A percentile compares a stretch with the other conserved stretches of the same genome.
These are phyloP conservation scores for Xylariaceae sp. DNA, from an alignment of 2,329 filamentous ascomycete species.

Conservation along the genomic window DNA sequence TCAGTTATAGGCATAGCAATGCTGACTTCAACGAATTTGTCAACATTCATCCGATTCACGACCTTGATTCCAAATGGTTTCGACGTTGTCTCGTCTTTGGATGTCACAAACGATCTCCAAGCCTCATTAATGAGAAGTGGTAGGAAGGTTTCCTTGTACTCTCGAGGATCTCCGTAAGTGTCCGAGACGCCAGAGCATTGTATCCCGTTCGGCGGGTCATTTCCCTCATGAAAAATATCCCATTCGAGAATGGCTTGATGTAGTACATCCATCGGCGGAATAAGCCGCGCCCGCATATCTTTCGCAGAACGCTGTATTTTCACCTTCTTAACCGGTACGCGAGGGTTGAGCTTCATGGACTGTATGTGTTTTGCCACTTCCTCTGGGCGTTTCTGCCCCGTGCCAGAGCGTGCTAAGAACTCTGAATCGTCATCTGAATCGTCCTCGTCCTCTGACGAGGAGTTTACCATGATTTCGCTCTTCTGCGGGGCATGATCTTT, in stretches of 20 bases:
- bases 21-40: conserved; percentile 90
- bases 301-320: conserved; percentile 81
- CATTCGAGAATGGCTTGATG: conserved; percentile 88
- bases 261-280: conserved; percentile 82
- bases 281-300: conserved; percentile 90
- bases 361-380: conserved; percentile 50
- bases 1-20: conserved; percentile 74
- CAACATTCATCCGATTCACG: conserved; percentile 83
- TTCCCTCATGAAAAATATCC: conserved; percentile 91
- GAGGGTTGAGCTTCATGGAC: conserved; percentile 57
- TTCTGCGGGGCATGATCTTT: conserved; percentile 77
- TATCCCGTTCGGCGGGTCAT: conserved; percentile 78
- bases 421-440: conserved; percentile 64
- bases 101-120: conserved; percentile 90
- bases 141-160: conserved; percentile 89
- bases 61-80: conserved; percentile 88
- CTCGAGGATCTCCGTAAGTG: conserved; percentile 72
- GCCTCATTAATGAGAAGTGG: conserved; percentile 90
- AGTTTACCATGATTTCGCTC: conserved; percentile 89
- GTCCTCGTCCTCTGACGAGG: conserved; percentile 73
- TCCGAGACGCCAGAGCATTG: conserved; percentile 77
- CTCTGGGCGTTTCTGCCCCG: conserved; percentile 51
- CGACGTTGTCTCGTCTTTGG: conserved; percentile 81
- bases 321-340: conserved; percentile 80
- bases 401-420: conserved; percentile 51